Base-by-base conservation (phyloP, 75 land plant species). In the Sequoia sempervirens region DNA sequence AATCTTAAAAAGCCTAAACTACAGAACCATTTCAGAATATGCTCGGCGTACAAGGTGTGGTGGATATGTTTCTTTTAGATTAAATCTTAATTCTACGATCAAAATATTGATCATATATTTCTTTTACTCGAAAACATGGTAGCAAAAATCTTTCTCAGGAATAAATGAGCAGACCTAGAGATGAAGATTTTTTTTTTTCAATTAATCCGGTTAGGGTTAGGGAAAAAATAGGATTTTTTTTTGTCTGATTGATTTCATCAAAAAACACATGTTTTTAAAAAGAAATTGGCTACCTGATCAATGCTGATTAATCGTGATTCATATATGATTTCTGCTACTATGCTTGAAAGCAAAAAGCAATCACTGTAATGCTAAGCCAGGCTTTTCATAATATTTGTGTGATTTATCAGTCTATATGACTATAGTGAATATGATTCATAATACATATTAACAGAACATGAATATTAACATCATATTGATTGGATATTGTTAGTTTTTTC, bases 1-100 rank as follows among this genome's bases (percentile, higher is more conserved):
- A 92, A 94, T 82, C 86, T 97, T 79, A 97, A 93, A 92, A 97
- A 97, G 83, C 99, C 99, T 0, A 97, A 95, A 79, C 86, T 97
- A 56, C 91, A 90, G 17, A 89, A 87, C 61, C 99, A 97, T 64
- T 97, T 95, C 85, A 85, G 94, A 2, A 76, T 82, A 36, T 97
- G 99, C 88, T 91, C 94, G 32, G 92, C 98, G 30, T 45, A 64
- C 84, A 94, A 93, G 96, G 98, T 96, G 40, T 41, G 85, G 66
- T 61, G 66, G 23, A 20, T 23, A 61, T 61, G 26, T 23, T 61
- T 23, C 66, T 23, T 61, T 26, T 61, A 61, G n/a, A 61, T 20
- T 61, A 23, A 61, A 61, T 23, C 66, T 61, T 61, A 6, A 61
- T 26, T 26, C 26, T 0, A 20, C 26, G 5, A 7, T 20, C 1